Conservation (phyloP, 805 yeast species). For the Cyberlindnera japonica region DNA sequence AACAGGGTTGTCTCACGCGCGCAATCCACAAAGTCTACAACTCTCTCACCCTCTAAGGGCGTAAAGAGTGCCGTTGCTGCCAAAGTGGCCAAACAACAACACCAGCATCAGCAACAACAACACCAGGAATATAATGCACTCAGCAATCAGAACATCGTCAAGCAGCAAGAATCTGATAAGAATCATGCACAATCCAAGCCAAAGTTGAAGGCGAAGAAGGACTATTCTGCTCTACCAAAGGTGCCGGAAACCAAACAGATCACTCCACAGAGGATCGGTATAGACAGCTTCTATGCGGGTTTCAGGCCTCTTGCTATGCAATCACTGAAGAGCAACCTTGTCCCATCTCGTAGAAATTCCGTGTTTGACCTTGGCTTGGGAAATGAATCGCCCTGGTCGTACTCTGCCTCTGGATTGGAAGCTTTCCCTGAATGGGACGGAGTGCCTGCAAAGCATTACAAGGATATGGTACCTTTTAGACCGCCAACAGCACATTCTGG, state of each 20-base stretch:
- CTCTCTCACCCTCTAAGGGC: conserved; percentile 5
- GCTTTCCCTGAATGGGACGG: conserved; percentile 32
- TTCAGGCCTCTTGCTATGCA: conserved; percentile 25
- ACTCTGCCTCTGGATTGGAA: conserved; percentile 35
- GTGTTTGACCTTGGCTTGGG: conserved; percentile 21
- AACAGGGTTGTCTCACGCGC: conserved; percentile 2
- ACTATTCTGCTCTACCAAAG: conserved; percentile 22
- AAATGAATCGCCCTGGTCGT: conserved; percentile 31
- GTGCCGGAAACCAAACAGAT: conserved; percentile 21
- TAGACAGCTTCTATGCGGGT: conserved; percentile 23
- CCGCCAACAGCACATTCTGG: conserved; percentile 25
- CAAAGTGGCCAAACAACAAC: conserved; percentile 15
- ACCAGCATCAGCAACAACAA: too few species aligned
- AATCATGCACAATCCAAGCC: not conserved
- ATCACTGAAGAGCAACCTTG: conserved; percentile 27
- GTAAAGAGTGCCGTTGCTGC: conserved; percentile 19
- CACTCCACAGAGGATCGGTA: conserved; percentile 16
- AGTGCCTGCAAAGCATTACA: conserved; percentile 13
- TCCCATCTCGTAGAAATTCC: conserved; percentile 28
- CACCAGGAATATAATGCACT: conserved; percentile 25
- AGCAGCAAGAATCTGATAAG: conserved; percentile 4
- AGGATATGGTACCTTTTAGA: conserved; percentile 32
- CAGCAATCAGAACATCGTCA: conserved; percentile 24
- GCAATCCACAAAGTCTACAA: conserved; percentile 14
- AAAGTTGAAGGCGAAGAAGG: conserved; percentile 13